These are phyloP conservation scores for Gymnopus androsaceus DNA, from an alignment of 1,284 basidiomycete genomes.

Conservation along the genomic window DNA sequence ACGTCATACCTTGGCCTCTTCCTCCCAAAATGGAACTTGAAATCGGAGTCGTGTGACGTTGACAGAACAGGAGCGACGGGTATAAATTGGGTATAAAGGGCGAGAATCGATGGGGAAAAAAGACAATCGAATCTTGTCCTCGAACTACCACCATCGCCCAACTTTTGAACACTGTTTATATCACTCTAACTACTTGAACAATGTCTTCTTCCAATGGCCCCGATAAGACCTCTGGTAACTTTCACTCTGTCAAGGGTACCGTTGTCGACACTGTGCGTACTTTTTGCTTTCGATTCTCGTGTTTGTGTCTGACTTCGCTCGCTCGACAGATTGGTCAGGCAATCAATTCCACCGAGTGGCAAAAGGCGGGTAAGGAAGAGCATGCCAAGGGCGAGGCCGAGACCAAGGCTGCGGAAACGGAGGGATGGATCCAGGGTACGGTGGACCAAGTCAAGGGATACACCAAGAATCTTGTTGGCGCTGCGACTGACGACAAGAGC, in stretches of 20 bases:
- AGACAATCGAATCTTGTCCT: no score
- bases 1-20: no score
- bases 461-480: slow-evolving; percentile 66
- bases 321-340: slow-evolving; percentile 45
- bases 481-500: slow-evolving; percentile 63
- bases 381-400: slow-evolving; percentile 67
- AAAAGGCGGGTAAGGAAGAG: slow-evolving; percentile 60
- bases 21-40: no score
- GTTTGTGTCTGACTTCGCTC: slow-evolving; percentile 22
- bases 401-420: slow-evolving; percentile 53
- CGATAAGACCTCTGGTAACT: slow-evolving; percentile 58
- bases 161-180: not conserved
- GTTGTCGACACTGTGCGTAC: slow-evolving; percentile 52
- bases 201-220: slow-evolving; percentile 6
- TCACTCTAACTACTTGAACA: not conserved
- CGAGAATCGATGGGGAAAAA: no score
- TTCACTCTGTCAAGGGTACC: slow-evolving; percentile 55
- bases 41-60: no score
- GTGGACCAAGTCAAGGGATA: slow-evolving; percentile 61
- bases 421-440: slow-evolving; percentile 60
- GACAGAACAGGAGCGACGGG: no score
- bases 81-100: no score
- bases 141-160: not conserved
- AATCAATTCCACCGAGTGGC: slow-evolving; percentile 48
- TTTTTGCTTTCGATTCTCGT: not conserved